Conservation (phyloP, 768 basidiomycete genomes). For the Boletus coccyginus region DNA sequence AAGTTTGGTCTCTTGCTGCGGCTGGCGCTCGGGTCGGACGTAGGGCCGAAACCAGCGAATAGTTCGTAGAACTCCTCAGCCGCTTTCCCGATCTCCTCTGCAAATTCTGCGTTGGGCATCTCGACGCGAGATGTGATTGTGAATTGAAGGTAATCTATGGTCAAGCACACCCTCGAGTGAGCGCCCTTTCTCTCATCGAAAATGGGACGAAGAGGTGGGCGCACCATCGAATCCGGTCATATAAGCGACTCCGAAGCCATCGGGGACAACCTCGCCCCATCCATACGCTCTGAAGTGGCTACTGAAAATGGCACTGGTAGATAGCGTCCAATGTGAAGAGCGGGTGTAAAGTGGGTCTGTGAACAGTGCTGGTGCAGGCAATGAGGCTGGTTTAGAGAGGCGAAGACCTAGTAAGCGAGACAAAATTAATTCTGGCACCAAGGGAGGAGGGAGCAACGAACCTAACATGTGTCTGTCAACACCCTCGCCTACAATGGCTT, state of each 20-base stretch:
- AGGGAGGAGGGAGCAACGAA: slow-evolving; percentile 28
- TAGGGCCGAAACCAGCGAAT: slow-evolving; percentile 27
- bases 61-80: slow-evolving; percentile 71
- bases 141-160: slow-evolving; percentile 73
- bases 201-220: slow-evolving; percentile 16
- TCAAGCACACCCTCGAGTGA: not conserved
- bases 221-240: slow-evolving; percentile 84
- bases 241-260: slow-evolving; percentile 94
- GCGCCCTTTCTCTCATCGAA: not conserved
- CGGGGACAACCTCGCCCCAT: slow-evolving; percentile 94
- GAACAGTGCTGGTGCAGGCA: slow-evolving; percentile 68
- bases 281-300: slow-evolving; percentile 83
- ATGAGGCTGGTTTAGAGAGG: slow-evolving; percentile 59
- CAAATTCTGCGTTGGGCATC: slow-evolving; percentile 77
- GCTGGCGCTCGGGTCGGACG: not conserved
- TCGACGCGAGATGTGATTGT: slow-evolving; percentile 85
- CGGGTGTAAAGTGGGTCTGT: slow-evolving; percentile 70
- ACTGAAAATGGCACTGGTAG: slow-evolving; percentile 88
- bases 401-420: slow-evolving; percentile 54
- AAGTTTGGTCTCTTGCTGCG: not conserved
- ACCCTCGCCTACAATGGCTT: slow-evolving; percentile 66
- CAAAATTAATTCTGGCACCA: not conserved
- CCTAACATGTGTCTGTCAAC: slow-evolving; percentile 89
- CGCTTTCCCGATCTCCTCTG: slow-evolving; percentile 61
- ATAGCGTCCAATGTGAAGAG: slow-evolving; percentile 81